Evolutionary conservation across 2,329 filamentous ascomycete genomes (phyloP), one percentile per base, ranked within the genome.

Genomic region (Coniochaeta hoffmannii): DNA sequence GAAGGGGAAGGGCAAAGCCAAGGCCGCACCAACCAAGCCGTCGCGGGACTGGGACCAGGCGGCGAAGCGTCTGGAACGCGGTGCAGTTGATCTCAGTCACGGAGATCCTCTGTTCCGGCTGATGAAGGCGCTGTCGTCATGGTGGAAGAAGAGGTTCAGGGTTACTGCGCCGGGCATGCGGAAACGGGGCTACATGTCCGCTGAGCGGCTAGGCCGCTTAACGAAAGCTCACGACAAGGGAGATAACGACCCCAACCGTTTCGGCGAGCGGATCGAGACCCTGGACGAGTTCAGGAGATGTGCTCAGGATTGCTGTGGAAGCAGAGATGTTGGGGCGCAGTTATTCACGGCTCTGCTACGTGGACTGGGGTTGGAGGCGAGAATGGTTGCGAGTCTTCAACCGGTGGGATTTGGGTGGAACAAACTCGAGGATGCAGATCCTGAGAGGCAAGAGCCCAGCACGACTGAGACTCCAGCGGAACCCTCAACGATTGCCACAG

Each of bases 331-430:
- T 3, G 92, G 91, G 0, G 87, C 89, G 0, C 92, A 97, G 65
- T 77, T 99, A 0, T 97, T 97, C 61, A 95, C 90, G 0, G 89
- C 90, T 3, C 73, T 99, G 8, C 69, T 97, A 22, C 80, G 94
- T 60, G 90, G 86, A 0, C 67, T 97, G 11, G 89, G 89, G 0
- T 74, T 97, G 2, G 90, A 97, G 64, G 83, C 90, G 11, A 81
- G 93, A 30, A 80, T 97, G 76, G 84, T 97, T 2, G 85, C 86
- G 10, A 97, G 85, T 65, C 68, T 99, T 38, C 94, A 97, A 66
- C 87, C 91, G 1, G 73, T 90, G 22, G 94, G 94, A 0, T 96
- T 95, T 68, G 91, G 91, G 1, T 97, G 90, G 86, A 95, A 84
- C 58, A 95, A 93, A 68, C 72, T 80, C 11, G 94, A 99, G 69